A percentile compares a stretch with the other conserved stretches of the same genome.
phyloP scores from a whole-genome alignment of 495 filamentous ascomycete genomes.

The Xylaria grammica region DNA sequence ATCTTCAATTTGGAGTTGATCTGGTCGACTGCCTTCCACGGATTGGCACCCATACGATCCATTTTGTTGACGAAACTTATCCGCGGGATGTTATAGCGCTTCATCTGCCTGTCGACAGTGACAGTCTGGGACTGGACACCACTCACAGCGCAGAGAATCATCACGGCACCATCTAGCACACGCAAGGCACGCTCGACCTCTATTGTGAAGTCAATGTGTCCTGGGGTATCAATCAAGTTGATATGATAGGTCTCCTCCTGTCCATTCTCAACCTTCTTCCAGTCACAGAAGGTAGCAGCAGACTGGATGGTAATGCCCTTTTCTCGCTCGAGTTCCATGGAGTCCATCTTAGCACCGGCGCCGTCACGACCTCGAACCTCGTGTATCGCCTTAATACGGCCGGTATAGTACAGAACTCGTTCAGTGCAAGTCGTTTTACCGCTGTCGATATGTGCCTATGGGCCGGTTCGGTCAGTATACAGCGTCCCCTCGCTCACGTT shows the following conservation, averaged over 20 bases:
- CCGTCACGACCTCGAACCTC: conserved; percentile 95
- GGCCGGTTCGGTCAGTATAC: conserved; percentile 30
- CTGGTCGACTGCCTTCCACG: conserved; percentile 96
- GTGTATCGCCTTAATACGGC: conserved; percentile 94
- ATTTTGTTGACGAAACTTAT: conserved; percentile 99
- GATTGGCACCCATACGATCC: conserved; percentile 98
- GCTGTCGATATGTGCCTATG: conserved; percentile 95
- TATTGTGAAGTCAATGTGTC: conserved; percentile 99
- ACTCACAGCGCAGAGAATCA: conserved; percentile 97
- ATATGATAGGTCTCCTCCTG: conserved; percentile 92
- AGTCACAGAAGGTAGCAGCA: conserved; percentile 97
- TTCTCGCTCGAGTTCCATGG: conserved; percentile 97
- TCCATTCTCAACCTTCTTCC: conserved; percentile 79
- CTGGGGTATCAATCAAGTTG: conserved; percentile 98
- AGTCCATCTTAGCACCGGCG: conserved; percentile 99
- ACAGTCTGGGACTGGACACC: conserved; percentile 98
- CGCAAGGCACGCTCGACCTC: conserved; percentile 96
- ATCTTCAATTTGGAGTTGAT: conserved; percentile 95
- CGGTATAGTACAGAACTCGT: conserved; percentile 97
- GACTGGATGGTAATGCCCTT: conserved; percentile 99
- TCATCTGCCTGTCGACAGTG: conserved; percentile 98
- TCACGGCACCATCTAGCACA: conserved; percentile 95
- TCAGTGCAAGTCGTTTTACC: conserved; percentile 98
- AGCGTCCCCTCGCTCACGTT: neutral
- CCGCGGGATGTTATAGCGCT: conserved; percentile 93